phyloP scores from a whole-genome alignment of 2,329 filamentous ascomycete species.

The Penicillium paneum region DNA sequence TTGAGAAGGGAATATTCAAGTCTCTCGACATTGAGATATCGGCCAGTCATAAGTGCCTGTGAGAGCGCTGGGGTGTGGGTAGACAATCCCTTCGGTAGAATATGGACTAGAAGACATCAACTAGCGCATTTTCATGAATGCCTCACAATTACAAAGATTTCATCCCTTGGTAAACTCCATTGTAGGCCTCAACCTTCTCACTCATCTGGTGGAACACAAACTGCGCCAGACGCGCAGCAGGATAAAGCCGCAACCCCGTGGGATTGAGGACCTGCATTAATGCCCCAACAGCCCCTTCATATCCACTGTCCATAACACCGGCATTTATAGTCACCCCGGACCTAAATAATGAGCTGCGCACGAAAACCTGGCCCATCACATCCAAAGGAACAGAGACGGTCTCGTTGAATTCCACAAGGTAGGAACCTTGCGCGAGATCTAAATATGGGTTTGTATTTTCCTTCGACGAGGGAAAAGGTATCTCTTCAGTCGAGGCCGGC shows the following conservation, averaged over 20 bases:
- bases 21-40: background rate
- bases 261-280: constrained; percentile 40
- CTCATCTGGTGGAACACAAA: constrained; percentile 41
- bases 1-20: background rate
- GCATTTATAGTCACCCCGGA: constrained; percentile 39
- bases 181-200: constrained; percentile 38
- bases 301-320: constrained; percentile 45
- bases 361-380: constrained; percentile 41
- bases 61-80: background rate
- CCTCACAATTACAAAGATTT: background rate
- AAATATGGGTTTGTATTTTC: constrained; percentile 11
- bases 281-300: constrained; percentile 42
- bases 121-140: too few species aligned
- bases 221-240: constrained; percentile 40
- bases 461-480: constrained; percentile 11
- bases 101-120: background rate
- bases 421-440: constrained; percentile 30
- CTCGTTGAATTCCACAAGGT: constrained; percentile 40
- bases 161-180: constrained; percentile 36
- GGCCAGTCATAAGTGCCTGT: background rate
- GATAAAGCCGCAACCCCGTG: constrained; percentile 33
- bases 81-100: too few species aligned
- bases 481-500: constrained; percentile 18
- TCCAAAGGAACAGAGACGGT: constrained; percentile 38
- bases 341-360: constrained; percentile 41